These are phyloP conservation scores for Tuber aestivum DNA, from an alignment of 495 filamentous ascomycete species.

Conservation along the genomic window DNA sequence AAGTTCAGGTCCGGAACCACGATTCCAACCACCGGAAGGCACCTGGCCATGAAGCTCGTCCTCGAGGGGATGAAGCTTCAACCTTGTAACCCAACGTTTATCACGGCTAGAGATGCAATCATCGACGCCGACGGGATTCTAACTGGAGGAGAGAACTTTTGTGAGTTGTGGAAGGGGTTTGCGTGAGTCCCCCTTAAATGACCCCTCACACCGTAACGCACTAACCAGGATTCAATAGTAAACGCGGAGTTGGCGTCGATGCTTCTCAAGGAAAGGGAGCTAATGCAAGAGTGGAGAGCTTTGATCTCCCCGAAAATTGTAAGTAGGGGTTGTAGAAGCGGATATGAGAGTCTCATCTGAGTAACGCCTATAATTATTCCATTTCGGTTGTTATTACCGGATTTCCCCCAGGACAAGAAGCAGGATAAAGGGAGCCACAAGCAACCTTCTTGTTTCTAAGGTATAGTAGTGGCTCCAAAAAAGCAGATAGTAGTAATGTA, in stretches of 20 bases:
- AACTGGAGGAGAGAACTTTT: slow-evolving; percentile 51
- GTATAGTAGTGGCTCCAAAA: too few species aligned
- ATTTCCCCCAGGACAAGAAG: too few species aligned
- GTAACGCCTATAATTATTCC: too few species aligned
- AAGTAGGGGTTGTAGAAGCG: background rate
- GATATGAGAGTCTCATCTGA: too few species aligned
- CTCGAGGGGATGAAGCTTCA: slow-evolving; percentile 53
- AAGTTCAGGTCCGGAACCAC: slow-evolving; percentile 45
- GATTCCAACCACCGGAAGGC: slow-evolving; percentile 51
- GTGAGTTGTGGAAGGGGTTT: slow-evolving; percentile 53
- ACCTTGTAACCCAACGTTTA: slow-evolving; percentile 52
- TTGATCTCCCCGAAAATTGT: slow-evolving; percentile 17
- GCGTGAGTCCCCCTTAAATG: slow-evolving; percentile 36
- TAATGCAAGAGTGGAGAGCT: slow-evolving; percentile 22
- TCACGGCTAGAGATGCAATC: slow-evolving; percentile 51
- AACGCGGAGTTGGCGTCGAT: slow-evolving; percentile 16
- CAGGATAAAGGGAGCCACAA: too few species aligned
- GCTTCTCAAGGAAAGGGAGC: slow-evolving; percentile 17
- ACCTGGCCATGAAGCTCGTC: slow-evolving; percentile 51
- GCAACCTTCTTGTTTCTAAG: too few species aligned
- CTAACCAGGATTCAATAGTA: slow-evolving; percentile 12
- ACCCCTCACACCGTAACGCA: background rate
- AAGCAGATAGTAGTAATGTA: too few species aligned
- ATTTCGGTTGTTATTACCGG: too few species aligned
- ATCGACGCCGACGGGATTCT: slow-evolving; percentile 50